Evolutionary conservation across 2,329 filamentous ascomycete species (phyloP).

Genomic region (Fusarium sterilihyphosum): DNA sequence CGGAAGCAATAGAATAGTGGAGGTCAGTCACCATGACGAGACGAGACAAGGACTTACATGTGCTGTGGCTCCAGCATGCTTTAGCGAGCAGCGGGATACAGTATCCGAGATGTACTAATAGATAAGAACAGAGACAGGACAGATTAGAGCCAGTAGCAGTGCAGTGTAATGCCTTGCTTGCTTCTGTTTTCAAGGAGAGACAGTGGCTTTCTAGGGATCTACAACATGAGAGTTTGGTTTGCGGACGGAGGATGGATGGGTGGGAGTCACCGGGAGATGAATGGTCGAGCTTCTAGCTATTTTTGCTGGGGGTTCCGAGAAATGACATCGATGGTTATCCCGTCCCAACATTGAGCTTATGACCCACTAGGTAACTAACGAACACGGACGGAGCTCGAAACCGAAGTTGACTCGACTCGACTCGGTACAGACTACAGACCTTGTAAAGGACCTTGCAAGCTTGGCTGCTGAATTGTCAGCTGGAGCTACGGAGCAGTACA

Average conservation of each 20-base stretch:
- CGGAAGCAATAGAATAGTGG: constrained; percentile 19
- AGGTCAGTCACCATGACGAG: constrained; percentile 30
- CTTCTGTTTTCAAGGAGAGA: neutral
- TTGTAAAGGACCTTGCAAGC: neutral
- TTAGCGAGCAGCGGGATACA: constrained; percentile 11
- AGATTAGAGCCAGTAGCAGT: neutral
- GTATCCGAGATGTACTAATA: constrained; percentile 15
- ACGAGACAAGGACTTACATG: constrained; percentile 47
- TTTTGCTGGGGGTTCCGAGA: constrained; percentile 31
- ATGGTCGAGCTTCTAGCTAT: constrained; percentile 18
- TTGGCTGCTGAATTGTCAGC: constrained; percentile 1
- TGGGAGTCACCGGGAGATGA: constrained; percentile 13
- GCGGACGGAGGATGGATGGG: neutral
- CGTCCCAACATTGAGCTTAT: constrained; percentile 41
- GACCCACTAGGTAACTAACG: neutral
- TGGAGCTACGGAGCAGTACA: neutral
- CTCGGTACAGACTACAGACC: neutral
- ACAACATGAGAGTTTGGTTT: constrained; percentile 21
- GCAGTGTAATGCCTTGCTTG: neutral
- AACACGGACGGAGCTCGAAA: neutral
- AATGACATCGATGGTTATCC: constrained; percentile 35
- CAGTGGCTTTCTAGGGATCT: constrained; percentile 12
- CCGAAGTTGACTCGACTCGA: neutral
- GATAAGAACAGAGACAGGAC: neutral
- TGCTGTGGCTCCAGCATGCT: constrained; percentile 47